phyloP scores from a whole-genome alignment of 139 green algal species.

The Limnomonas spitsbergensis region DNA sequence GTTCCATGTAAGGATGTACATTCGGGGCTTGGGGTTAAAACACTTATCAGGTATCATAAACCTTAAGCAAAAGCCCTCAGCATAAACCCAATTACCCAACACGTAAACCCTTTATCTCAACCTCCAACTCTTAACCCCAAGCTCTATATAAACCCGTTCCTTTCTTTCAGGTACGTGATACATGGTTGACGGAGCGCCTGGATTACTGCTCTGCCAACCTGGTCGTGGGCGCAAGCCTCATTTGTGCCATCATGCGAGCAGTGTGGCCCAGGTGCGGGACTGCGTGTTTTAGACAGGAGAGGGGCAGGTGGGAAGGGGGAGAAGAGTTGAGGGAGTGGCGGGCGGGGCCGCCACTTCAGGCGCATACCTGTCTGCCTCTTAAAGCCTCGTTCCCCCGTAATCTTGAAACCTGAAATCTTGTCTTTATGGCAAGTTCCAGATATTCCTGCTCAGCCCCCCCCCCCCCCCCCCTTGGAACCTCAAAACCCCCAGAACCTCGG shows the following conservation, averaged over 20 bases:
- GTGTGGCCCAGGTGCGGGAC: conserved; percentile 11
- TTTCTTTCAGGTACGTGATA: conserved; percentile 79
- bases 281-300: too few species aligned
- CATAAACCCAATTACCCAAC: background rate
- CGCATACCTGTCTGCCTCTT: too few species aligned
- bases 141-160: background rate
- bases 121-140: background rate
- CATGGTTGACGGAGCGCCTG: conserved; percentile 49
- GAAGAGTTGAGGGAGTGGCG: too few species aligned
- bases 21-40: background rate
- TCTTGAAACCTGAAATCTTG: too few species aligned
- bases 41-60: background rate
- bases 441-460: too few species aligned
- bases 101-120: background rate
- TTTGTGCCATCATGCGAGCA: conserved; percentile 22
- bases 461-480: too few species aligned
- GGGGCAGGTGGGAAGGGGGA: too few species aligned
- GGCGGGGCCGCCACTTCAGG: too few species aligned
- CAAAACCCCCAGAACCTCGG: too few species aligned
- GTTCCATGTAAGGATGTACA: conserved; percentile 64
- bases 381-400: too few species aligned
- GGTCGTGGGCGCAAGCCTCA: conserved; percentile 42
- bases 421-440: too few species aligned
- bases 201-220: conserved; percentile 67
- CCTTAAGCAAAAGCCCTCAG: background rate